These are phyloP conservation scores for Russula sp. DNA, from an alignment of 768 basidiomycete species.

Conservation along the genomic window DNA sequence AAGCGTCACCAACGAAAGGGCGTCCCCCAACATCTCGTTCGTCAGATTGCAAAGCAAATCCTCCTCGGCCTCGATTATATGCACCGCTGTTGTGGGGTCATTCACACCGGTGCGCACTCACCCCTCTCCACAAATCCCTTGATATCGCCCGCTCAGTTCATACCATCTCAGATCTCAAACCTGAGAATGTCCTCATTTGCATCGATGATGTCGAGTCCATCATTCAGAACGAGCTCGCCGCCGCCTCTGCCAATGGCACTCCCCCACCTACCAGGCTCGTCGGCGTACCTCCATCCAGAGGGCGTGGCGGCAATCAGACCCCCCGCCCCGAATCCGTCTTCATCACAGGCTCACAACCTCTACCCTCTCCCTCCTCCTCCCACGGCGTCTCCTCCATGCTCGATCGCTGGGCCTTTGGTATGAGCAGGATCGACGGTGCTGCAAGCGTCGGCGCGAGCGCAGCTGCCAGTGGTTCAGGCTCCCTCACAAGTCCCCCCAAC, in stretches of 20 bases:
- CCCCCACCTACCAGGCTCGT: slow-evolving; percentile 60
- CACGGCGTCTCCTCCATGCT: slow-evolving; percentile 58
- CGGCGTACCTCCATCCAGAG: slow-evolving; percentile 89
- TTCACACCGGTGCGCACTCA: slow-evolving; percentile 69
- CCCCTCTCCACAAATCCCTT: neutral
- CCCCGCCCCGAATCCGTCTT: slow-evolving; percentile 75
- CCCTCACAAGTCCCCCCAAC: slow-evolving; percentile 28
- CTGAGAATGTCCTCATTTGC: slow-evolving; percentile 94
- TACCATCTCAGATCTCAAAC: slow-evolving; percentile 70
- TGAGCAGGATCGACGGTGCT: slow-evolving; percentile 77
- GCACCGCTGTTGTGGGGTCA: slow-evolving; percentile 95
- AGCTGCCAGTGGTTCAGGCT: slow-evolving; percentile 33
- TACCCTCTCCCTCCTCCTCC: slow-evolving; percentile 79
- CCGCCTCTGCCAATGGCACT: slow-evolving; percentile 41
- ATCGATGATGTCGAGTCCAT: slow-evolving; percentile 96
- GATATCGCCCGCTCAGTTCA: slow-evolving; percentile 16
- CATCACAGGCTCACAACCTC: slow-evolving; percentile 90
- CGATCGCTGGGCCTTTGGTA: slow-evolving; percentile 87
- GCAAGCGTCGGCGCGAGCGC: slow-evolving; percentile 23
- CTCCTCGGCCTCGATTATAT: slow-evolving; percentile 95
- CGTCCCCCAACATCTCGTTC: slow-evolving; percentile 87
- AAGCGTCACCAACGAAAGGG: slow-evolving; percentile 98
- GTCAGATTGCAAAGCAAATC: slow-evolving; percentile 96
- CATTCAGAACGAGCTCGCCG: slow-evolving; percentile 74
- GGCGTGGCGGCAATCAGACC: slow-evolving; percentile 94